Base-by-base conservation (phyloP, 2,329 filamentous ascomycete genomes). In the Epichloe uncinata region DNA sequence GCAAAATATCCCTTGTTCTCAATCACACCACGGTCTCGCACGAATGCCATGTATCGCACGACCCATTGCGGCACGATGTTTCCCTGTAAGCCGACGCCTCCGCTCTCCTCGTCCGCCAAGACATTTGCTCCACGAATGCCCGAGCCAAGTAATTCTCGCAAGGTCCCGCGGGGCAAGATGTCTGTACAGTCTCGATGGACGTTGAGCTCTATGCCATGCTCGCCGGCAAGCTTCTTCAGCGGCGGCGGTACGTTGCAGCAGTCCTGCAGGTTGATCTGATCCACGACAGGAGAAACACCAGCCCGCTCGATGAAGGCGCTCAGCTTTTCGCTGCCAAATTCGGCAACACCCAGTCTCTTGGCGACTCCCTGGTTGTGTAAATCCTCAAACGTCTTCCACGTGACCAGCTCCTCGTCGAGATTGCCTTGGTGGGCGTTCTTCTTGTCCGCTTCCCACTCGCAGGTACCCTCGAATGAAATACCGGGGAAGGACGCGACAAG, bases 1-100 rank as follows among this genome's bases (percentile, higher is more conserved):
- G 91, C 91, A 72, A 96, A 96, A 67, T 96, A 97, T 7, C 93
- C 93, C 73, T 97, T 98, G 64, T 93, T 95, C 73, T 98, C 93
- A 56, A 98, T 91, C 8, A 98, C 93, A 13, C 93, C 93, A 49
- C 93, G 77, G 64, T 97, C 85, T 65, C 86, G 85, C 40, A 97
- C 87, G 52, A 97, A 91, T 1, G 93, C 93, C 37, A 91, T 96
- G 65, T 98, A 98, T 65, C 97, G 95, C 57, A 91, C 84, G 30
- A 97, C 93, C 91, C 93, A 98, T 63, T 91, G 82, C 30, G 93
- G 90, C 52, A 80, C 78, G 45, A 97, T 76, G 56, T 95, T 82
- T 4, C 88, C 90, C 57, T 77, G 74, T 51, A 95, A 70, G 0
- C 85, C 84, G 9, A 71, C 66, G 16, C 66, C 63, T 12, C 69